A percentile compares a stretch with the other conserved stretches of the same genome.
These are phyloP conservation scores for Alternaria alternata DNA, from an alignment of 2,329 filamentous ascomycete species.

Conservation along the genomic window DNA sequence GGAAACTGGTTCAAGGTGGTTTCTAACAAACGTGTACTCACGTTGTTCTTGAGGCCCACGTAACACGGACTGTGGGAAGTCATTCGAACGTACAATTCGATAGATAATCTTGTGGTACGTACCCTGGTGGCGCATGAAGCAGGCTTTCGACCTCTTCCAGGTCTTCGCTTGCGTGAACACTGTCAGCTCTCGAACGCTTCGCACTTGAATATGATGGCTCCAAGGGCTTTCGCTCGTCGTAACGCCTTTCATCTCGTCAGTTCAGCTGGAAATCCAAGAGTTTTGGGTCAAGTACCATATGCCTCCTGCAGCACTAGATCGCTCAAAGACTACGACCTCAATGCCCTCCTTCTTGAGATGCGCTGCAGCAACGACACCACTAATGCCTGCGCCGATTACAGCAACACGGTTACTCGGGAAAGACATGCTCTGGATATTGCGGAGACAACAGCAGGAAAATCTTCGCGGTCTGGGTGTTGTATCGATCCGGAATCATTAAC, in stretches of 20 bases:
- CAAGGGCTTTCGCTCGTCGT: conserved; percentile 58
- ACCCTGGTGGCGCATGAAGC: conserved; percentile 62
- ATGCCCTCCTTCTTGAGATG: conserved; percentile 46
- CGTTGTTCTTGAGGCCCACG: conserved; percentile 62
- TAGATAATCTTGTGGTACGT: neutral
- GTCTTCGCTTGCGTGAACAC: conserved; percentile 22
- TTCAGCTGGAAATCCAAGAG: neutral
- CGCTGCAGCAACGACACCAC: conserved; percentile 47
- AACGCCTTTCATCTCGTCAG: conserved; percentile 49
- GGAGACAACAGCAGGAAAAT: neutral
- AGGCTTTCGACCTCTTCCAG: conserved; percentile 29
- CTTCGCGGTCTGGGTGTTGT: neutral
- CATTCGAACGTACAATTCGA: conserved; percentile 7
- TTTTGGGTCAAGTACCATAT: conserved; percentile 57
- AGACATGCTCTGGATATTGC: conserved; percentile 21
- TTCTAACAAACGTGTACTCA: conserved; percentile 60
- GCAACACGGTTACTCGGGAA: conserved; percentile 35
- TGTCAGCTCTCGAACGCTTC: conserved; percentile 26
- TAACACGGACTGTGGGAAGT: conserved; percentile 58
- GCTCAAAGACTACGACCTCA: conserved; percentile 64
- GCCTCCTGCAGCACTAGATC: conserved; percentile 61
- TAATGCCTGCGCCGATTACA: conserved; percentile 50
- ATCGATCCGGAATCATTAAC: neutral
- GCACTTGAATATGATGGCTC: conserved; percentile 59
- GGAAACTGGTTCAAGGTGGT: conserved; percentile 65